Conservation (phyloP, 768 basidiomycete genomes). For the Leccinum subtestaceum region DNA sequence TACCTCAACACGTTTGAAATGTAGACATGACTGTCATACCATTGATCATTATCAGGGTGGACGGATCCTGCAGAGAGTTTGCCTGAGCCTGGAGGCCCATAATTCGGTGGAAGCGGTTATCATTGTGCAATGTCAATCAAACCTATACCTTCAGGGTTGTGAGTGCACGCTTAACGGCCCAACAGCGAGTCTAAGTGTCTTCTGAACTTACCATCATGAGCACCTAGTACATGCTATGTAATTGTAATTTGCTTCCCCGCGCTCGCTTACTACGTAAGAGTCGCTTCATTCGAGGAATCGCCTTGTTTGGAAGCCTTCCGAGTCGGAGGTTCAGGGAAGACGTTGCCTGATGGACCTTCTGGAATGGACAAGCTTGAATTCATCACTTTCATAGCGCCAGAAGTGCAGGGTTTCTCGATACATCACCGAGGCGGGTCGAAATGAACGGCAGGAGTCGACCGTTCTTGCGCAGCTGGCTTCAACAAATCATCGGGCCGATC, state of each 20-base stretch:
- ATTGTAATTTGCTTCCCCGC: background rate
- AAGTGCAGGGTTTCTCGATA: background rate
- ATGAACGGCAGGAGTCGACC: background rate
- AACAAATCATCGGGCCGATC: background rate
- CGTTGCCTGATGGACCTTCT: background rate
- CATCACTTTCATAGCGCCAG: background rate
- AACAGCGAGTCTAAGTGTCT: background rate
- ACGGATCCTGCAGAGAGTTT: background rate
- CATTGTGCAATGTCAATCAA: background rate
- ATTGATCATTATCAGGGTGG: background rate
- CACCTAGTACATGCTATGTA: background rate
- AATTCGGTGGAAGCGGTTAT: background rate
- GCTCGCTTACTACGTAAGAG: background rate
- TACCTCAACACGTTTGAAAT: background rate
- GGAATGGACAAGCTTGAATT: background rate
- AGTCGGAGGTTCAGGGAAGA: background rate
- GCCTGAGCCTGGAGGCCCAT: background rate
- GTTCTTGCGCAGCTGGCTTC: background rate
- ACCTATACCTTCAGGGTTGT: background rate
- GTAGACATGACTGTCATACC: background rate
- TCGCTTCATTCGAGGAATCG: background rate
- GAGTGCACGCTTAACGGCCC: background rate
- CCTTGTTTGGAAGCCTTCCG: background rate
- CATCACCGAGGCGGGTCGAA: background rate
- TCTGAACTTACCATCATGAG: background rate